Evolutionary conservation across 2,329 filamentous ascomycete species (phyloP), one percentile per base, ranked within the genome.

Genomic region (Fusarium ambrosium): DNA sequence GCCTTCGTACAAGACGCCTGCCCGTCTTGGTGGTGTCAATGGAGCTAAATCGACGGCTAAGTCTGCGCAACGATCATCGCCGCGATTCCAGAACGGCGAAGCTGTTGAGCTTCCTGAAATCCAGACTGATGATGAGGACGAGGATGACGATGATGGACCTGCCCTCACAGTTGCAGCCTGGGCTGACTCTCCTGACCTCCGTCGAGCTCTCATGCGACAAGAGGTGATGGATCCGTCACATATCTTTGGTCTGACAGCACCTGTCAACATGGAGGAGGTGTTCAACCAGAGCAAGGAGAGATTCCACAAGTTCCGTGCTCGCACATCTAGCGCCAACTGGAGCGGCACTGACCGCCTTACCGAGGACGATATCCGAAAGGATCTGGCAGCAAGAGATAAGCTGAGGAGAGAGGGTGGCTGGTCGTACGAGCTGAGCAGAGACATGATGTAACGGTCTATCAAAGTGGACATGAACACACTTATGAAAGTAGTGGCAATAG

Each of bases 261-360:
- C 95, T 14, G 87, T 99, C 74, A 94, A 95, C 79, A 97, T 99
- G 92, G 97, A 99, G 79, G 95, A 98, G 81, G 95, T 98, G 36
- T 99, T 99, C 84, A 93, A 89, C 83, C 94, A 95, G 82, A 95
- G 93, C 83, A 95, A 95, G 82, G 95, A 96, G 66, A 87, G 93
- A 74, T 91, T 94, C 82, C 94, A 94, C 86, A 94, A 95, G 80
- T 98, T 98, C 88, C 91, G 97, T 20, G 92, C 94, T 62, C 90
- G 97, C 66, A 98, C 96, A 6, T 97, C 94, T 77, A 98, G 95
- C 83, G 97, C 97, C 39, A 97, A 98, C 85, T 99, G 97, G 97
- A 92, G 90, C 79, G 90, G 94, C 64, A 87, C 92, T 4, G 97
- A 99, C 77, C 85, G 88, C 63, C 87, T 99, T 77, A 98, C 95